Evolutionary conservation across 192 early-diverging fungal genomes (phyloP), one percentile per base, ranked within the genome.

Genomic region (Gamsiella multidivaricata): DNA sequence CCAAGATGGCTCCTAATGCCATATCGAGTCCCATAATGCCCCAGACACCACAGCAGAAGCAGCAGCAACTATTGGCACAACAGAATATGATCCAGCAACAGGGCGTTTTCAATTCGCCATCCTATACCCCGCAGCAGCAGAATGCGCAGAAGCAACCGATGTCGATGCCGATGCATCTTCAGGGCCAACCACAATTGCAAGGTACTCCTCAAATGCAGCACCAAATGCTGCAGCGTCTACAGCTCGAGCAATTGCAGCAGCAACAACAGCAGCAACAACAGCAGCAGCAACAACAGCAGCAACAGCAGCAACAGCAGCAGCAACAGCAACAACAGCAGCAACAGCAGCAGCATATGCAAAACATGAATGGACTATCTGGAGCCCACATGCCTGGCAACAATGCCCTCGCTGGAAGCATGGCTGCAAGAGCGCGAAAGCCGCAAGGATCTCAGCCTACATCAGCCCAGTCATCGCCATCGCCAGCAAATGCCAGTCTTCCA

Each of bases 361-460:
- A 42, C 45, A 56, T 78, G 53, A 65, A 65, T 26, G 74, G 74
- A 6, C 5, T 62, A 14, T 28, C 56, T 11, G 61, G 61, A 8
- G 41, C 28, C 17, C 61, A 57, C 23, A 63, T 66, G 37, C 46
- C 54, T 18, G 47, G 39, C 20, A 65, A 51, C 41, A 74, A 50
- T 47, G 57, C 54, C 6, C 29, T 58, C 17, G 36, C 45, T 9
- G 47, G 65, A 7, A 37, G 52, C 25, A 42, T 62, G 31, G 54
- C 28, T 11, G 71, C 74, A 8, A 55, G 60, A 31, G 18, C 63
- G 45, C 68, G 66, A 52, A 78, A 78, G 32, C 46, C 53, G 14
- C 74, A 78, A 28, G 74, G 74, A 59, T 78, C 74, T 0, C 74
- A 78, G 25, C 74, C 74, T 28, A 62, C 74, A 0, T 78, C 74